Conservation (phyloP, 1,284 basidiomycete genomes). For the Phellopilus nigrolimitatus region DNA sequence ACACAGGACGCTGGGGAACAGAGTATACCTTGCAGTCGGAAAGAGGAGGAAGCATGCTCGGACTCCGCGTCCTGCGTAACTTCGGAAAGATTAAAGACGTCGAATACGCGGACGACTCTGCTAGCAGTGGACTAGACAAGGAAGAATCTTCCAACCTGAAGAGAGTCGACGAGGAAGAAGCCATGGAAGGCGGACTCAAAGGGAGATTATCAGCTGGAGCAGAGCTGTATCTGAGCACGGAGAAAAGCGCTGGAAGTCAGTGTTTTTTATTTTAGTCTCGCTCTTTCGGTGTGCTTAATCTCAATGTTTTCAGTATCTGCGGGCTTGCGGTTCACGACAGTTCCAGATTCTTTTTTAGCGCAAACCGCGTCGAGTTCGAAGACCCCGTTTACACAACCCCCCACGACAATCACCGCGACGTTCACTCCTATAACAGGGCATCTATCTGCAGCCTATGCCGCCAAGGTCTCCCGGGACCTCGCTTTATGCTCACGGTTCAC, state of each 20-base stretch:
- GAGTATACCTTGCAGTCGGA: conserved; percentile 95
- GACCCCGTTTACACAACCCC: conserved; percentile 57
- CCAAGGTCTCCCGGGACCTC: conserved; percentile 83
- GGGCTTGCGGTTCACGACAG: conserved; percentile 87
- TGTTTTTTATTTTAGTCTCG: conserved; percentile 22
- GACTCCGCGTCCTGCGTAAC: conserved; percentile 86
- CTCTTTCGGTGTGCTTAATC: background rate
- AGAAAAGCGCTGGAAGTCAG: conserved; percentile 88
- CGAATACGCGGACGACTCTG: conserved; percentile 32
- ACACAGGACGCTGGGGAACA: conserved; percentile 87
- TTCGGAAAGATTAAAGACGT: conserved; percentile 62
- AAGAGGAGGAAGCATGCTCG: conserved; percentile 79
- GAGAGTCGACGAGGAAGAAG: conserved; percentile 86
- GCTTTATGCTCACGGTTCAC: conserved; percentile 89
- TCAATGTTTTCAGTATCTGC: conserved; percentile 67
- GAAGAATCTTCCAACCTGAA: conserved; percentile 39
- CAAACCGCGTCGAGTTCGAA: conserved; percentile 32
- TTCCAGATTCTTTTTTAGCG: conserved; percentile 50
- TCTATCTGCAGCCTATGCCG: conserved; percentile 87
- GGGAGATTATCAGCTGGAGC: conserved; percentile 90
- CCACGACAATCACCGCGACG: conserved; percentile 90
- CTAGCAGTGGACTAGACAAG: conserved; percentile 26
- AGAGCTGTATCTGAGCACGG: conserved; percentile 91
- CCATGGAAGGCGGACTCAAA: conserved; percentile 82
- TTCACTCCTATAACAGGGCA: conserved; percentile 98